phyloP scores from a whole-genome alignment of 1,139 yeast species.

The Suhomyces ambrosiae region DNA sequence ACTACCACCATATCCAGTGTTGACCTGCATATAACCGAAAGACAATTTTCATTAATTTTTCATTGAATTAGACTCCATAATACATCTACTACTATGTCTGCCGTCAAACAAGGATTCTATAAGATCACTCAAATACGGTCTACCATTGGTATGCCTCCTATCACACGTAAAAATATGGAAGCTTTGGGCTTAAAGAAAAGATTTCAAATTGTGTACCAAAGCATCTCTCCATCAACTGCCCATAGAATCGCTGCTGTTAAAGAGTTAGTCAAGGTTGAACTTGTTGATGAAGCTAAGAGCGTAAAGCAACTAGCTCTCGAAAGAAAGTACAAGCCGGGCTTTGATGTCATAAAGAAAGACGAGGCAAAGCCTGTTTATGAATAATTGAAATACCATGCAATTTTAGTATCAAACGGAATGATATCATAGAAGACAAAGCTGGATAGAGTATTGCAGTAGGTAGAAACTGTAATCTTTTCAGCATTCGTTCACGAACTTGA shows the following conservation, averaged over 20 bases:
- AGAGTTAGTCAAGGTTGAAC: constrained; percentile 84
- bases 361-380: constrained; percentile 6
- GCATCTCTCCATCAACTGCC: constrained; percentile 77
- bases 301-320: constrained; percentile 54
- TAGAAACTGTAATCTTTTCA: too few relatives aligned
- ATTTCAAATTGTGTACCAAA: constrained; percentile 72
- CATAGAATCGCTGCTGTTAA: constrained; percentile 83
- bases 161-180: constrained; percentile 62
- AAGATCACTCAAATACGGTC: constrained; percentile 81
- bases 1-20: too few relatives aligned
- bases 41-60: constrained; percentile 8
- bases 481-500: too few relatives aligned
- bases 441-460: too few relatives aligned
- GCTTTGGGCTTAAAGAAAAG: constrained; percentile 78
- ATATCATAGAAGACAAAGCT: too few relatives aligned
- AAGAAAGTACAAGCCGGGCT: constrained; percentile 66
- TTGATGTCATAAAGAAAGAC: constrained; percentile 16
- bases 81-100: constrained; percentile 1
- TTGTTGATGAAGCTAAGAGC: constrained; percentile 56
- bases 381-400: too few relatives aligned
- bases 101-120: constrained; percentile 30
- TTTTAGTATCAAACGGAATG: too few relatives aligned
- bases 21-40: constrained; percentile 4
- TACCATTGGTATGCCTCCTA: constrained; percentile 80
- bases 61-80: neutral